phyloP scores from a whole-genome alignment of 768 basidiomycete genomes.

The Tylopilus balloui region DNA sequence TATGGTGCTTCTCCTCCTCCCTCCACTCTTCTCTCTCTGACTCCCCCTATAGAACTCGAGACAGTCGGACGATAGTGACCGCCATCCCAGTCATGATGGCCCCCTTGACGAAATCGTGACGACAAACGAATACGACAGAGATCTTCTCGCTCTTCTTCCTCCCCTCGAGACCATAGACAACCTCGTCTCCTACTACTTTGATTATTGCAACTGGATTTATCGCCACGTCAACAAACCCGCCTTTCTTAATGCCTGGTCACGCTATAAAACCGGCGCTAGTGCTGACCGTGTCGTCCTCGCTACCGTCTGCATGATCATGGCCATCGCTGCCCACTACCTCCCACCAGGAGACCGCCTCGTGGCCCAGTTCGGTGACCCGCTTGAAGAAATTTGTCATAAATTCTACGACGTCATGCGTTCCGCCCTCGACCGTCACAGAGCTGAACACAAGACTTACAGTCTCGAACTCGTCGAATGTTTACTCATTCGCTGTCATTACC shows the following conservation, averaged over 20 bases:
- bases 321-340: constrained; percentile 68
- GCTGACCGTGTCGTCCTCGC: constrained; percentile 67
- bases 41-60: constrained; percentile 36
- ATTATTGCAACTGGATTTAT: constrained; percentile 86
- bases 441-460: constrained; percentile 56
- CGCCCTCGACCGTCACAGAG: constrained; percentile 57
- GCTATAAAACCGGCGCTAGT: constrained; percentile 63
- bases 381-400: constrained; percentile 57
- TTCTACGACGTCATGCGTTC: constrained; percentile 68
- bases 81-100: constrained; percentile 50
- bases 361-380: constrained; percentile 44
- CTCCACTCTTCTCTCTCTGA: constrained; percentile 16
- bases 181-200: constrained; percentile 73
- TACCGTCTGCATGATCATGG: constrained; percentile 71
- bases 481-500: constrained; percentile 66
- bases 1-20: constrained; percentile 38
- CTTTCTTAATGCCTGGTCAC: constrained; percentile 64
- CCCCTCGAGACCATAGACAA: constrained; percentile 64
- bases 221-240: constrained; percentile 65
- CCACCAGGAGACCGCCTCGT: constrained; percentile 61
- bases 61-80: constrained; percentile 49
- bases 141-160: constrained; percentile 65
- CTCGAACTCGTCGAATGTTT: constrained; percentile 75
- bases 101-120: constrained; percentile 37
- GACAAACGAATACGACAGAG: constrained; percentile 62